A percentile compares a stretch with the other conserved stretches of the same genome.
phyloP scores from a whole-genome alignment of 768 basidiomycete genomes.

The Russula sp. region DNA sequence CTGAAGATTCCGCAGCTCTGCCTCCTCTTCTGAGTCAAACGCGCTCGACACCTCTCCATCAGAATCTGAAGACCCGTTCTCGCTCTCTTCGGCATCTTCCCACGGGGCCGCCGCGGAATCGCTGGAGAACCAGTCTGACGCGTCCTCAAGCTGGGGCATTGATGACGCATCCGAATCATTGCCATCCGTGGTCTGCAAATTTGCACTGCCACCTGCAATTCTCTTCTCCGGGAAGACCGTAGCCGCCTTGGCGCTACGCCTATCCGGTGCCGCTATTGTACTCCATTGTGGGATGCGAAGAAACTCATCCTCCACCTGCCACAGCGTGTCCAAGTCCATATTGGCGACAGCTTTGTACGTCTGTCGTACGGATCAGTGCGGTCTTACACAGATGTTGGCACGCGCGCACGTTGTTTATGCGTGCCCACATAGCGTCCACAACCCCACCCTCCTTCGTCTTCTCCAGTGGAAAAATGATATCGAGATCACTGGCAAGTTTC shows the following conservation, averaged over 20 bases:
- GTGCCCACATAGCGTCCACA: constrained; percentile 60
- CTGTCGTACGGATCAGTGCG: constrained; percentile 6
- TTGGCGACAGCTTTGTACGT: constrained; percentile 14
- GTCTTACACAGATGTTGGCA: background rate
- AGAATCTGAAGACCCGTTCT: constrained; percentile 36
- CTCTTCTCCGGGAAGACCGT: background rate
- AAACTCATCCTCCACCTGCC: constrained; percentile 19
- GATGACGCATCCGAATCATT: constrained; percentile 42
- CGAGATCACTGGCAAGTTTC: constrained; percentile 45
- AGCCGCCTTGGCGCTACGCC: constrained; percentile 25
- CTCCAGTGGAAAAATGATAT: constrained; percentile 52
- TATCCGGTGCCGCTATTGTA: constrained; percentile 31
- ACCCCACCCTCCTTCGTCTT: constrained; percentile 44
- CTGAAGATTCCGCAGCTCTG: constrained; percentile 52
- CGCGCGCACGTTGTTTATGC: constrained; percentile 50
- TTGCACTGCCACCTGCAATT: constrained; percentile 2
- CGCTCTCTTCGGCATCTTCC: constrained; percentile 34
- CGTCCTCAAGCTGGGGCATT: constrained; percentile 63
- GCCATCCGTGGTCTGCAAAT: constrained; percentile 48
- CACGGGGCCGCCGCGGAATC: constrained; percentile 32
- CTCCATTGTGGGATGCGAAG: constrained; percentile 15
- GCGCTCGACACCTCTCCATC: constrained; percentile 36
- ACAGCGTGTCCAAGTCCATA: constrained; percentile 15
- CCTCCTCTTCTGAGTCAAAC: constrained; percentile 67
- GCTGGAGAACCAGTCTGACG: constrained; percentile 54